A percentile compares a stretch with the other conserved stretches of the same genome.
These are phyloP conservation scores for Citrullus colocynthis DNA, from an alignment of 306 rosid species.

Conservation along the genomic window DNA sequence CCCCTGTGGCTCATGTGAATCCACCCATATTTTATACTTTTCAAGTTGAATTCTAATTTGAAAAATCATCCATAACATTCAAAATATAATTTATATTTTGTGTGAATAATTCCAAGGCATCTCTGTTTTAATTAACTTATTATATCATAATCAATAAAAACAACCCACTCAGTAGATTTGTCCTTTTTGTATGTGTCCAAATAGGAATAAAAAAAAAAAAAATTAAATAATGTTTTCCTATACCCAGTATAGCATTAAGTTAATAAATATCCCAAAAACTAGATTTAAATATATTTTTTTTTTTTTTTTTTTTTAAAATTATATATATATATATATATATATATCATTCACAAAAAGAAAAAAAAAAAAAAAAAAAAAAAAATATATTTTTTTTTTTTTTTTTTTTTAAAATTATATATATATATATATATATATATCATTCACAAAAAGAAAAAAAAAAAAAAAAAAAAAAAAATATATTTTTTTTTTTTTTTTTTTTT, in stretches of 20 bases:
- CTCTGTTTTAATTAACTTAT: neutral
- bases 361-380: no score
- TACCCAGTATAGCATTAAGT: no score
- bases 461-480: neutral
- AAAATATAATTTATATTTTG: neutral
- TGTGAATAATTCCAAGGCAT: slow-evolving; percentile 3
- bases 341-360: no score
- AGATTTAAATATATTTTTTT: neutral
- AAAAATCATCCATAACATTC: neutral
- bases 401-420: no score
- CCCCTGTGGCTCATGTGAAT: neutral
- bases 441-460: no score
- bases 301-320: no score
- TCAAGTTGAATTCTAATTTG: neutral
- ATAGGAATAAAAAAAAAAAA: neutral
- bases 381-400: neutral
- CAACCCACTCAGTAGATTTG: neutral
- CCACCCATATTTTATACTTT: slow-evolving; percentile 1
- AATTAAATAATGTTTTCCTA: neutral
- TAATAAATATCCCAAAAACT: neutral
- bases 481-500: no score
- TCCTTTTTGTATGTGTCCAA: slow-evolving; percentile 4
- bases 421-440: no score
- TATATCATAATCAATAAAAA: neutral
- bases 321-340: no score